Base-by-base conservation (phyloP, 139 green algal species). In the Coccomyxa sp. region DNA sequence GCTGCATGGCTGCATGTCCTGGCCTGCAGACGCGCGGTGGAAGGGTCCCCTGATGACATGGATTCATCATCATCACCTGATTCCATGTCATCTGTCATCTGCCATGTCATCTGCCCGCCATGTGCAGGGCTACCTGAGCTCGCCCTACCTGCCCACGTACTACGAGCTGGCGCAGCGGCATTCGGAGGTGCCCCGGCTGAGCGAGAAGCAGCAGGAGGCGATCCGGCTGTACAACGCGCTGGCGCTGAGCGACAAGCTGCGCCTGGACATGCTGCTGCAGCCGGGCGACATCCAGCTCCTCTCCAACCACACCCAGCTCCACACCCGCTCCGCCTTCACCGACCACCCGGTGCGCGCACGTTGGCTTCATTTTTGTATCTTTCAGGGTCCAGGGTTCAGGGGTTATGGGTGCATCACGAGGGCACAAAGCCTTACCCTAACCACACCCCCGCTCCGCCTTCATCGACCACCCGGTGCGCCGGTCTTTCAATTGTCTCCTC, bases 271-370 rank as follows among this genome's bases (percentile, higher is more conserved):
- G 63, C 80, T 90, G 58, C 90, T 94, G 82, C 86, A 92, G 87
- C 88, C 90, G 0, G 91, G 91, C 0, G 91, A 94, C 88, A 89
- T 94, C 38, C 89, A 93, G 88, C 85, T 94, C 82, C 86, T 94
- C 59, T 87, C 81, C 88, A 94, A 93, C 84, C 88, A 91, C 87
- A 90, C 81, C 10, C 79, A 82, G 58, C 86, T 93, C 78, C 91
- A 94, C 83, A 85, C 85, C 45, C 82, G 90, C 31, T 85, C 85
- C 17, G 87, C 83, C 15, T 94, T 94, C 80, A 57, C 68, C 32
- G 89, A 92, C 77, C 87, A 67, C 18, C 82, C 86, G 30, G 83
- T 79, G 13, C 15, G 80, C 21, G 7, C 63, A 21, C 10, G 63
- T 28, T 68, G 15, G 16, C 9, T 30, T n/a, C 16, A 31, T 68